These are phyloP conservation scores for Pseudoturritis turrita DNA, from an alignment of 345 rosid genomes.

Conservation along the genomic window DNA sequence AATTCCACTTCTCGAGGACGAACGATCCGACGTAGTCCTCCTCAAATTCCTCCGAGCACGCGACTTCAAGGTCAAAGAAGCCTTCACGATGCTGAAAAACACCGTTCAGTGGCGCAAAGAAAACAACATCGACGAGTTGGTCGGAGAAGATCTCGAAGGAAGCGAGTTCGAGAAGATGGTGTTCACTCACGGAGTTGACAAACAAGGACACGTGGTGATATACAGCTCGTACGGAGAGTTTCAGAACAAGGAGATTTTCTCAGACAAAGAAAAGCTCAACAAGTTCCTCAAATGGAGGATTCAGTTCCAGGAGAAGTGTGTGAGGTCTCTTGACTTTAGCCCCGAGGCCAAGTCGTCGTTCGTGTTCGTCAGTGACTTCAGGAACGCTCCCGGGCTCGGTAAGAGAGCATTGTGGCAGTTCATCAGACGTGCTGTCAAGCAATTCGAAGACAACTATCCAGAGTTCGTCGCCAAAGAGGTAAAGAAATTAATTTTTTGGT, in stretches of 20 bases:
- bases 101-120: slow-evolving; percentile 38
- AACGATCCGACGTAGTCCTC: slow-evolving; percentile 35
- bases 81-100: slow-evolving; percentile 34
- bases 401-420: slow-evolving; percentile 70
- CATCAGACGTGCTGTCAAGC: slow-evolving; percentile 63
- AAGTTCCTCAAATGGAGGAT: slow-evolving; percentile 84
- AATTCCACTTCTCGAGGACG: slow-evolving; percentile 33
- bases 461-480: slow-evolving; percentile 92
- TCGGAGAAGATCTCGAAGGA: slow-evolving; percentile 53
- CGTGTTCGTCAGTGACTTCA: slow-evolving; percentile 79
- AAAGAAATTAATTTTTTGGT: not conserved
- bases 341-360: slow-evolving; percentile 66
- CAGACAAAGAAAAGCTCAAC: slow-evolving; percentile 59
- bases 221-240: slow-evolving; percentile 83
- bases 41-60: slow-evolving; percentile 37
- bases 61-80: slow-evolving; percentile 37
- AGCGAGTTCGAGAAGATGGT: slow-evolving; percentile 80
- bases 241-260: slow-evolving; percentile 64
- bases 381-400: slow-evolving; percentile 83
- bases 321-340: slow-evolving; percentile 75
- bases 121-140: slow-evolving; percentile 58
- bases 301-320: slow-evolving; percentile 80
- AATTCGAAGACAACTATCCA: slow-evolving; percentile 91
- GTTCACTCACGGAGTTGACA: slow-evolving; percentile 72
- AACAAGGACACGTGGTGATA: slow-evolving; percentile 80